Base-by-base conservation (phyloP, 306 rosid genomes). In the Ceratonia siliqua region DNA sequence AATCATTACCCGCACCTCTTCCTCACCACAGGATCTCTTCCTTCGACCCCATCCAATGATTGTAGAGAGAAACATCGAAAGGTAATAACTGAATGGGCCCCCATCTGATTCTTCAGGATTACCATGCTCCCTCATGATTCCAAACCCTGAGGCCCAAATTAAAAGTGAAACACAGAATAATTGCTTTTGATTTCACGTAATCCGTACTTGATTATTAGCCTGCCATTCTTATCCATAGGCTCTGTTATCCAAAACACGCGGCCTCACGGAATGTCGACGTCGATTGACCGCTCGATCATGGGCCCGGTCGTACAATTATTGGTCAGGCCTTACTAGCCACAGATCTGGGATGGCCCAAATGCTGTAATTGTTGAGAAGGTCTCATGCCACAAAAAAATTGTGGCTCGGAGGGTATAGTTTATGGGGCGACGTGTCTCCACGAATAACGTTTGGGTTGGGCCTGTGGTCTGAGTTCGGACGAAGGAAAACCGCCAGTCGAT, bases 381-480 rank as follows among this genome's bases (percentile, higher is more conserved):
- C 27, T 54, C n/a, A 25, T 32, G 57, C 82, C 88, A 70, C 88
- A 46, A 8, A 22, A 8, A 22, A 50, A 6, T 22, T n/a, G 86
- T 81, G 79, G 80, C 59, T 61, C n/a, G 9, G 3, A 41, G 17
- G 7, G 33, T 28, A 18, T 25, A 14, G 1, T 25, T 55, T 1
- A 18, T 30, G 14, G n/a, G 58, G 28, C 1, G 30, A 56, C 68
- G 68, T 76, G 74, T 28, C 50, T 43, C 13, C 6, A 28, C n/a
- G 11, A 20, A 14, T 35, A 48, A 15, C 35, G 12, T 28, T 24
- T 78, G 80, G 86, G 68, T 20, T 55, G 82, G 85, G 62, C 80
- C 77, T 57, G 32, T 68, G 82, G 77, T 68, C 68, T 61, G 14
- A 52, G 36, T 22, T 81, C 17, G 11, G 39, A 57, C 53, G 21